Evolutionary conservation across 805 yeast species (phyloP), one percentile per base, ranked within the genome.

Genomic region (Saccharomycopsis sp.): DNA sequence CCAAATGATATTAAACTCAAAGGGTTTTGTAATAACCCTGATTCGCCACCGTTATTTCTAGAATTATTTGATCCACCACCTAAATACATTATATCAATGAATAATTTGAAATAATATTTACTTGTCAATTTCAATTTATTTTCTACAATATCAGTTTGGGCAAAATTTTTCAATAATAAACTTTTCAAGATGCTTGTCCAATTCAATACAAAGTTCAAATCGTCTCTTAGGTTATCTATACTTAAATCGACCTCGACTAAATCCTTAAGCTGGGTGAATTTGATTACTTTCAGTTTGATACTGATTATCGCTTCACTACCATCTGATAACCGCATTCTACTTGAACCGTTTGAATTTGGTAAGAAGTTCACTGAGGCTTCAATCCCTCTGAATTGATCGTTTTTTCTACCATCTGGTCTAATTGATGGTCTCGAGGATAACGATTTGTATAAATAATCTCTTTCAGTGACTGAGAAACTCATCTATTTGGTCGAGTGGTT

Each of bases 251-350:
- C 79, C 37, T 79, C 78, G 7, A 89, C 66, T 29, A 86, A 63
- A 16, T 74, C 77, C 0, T 67, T 54, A 14, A 32, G 17, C 11
- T 45, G 48, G 4, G 62, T 54, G 45, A 63, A 64, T 39, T 67
- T 70, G 13, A 85, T 84, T 2, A 89, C 96, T 55, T 84, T 83
- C 9, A 89, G 77, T 63, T 93, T 93, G 39, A 90, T 74, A 57
- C 97, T 93, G 4, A 87, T 90, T 27, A 93, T 81, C 55, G 96
- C 87, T 63, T 93, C 97, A 50, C 87, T 77, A 19, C 98, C 97
- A 61, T 90, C 97, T 40, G 84, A 73, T 27, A 87, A 74, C 52
- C 88, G 73, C 16, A 90, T 76, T 64, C 95, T 74, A 0, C 97
- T 83, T 2, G 97, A 88, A 11, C 98, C 98, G 63, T 90, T 86